Percentiles rank a stretch among this genome's conserved stretches.
Evolutionary conservation across 2,329 filamentous ascomycete genomes (phyloP).

Genomic region (Aspergillus persii): DNA sequence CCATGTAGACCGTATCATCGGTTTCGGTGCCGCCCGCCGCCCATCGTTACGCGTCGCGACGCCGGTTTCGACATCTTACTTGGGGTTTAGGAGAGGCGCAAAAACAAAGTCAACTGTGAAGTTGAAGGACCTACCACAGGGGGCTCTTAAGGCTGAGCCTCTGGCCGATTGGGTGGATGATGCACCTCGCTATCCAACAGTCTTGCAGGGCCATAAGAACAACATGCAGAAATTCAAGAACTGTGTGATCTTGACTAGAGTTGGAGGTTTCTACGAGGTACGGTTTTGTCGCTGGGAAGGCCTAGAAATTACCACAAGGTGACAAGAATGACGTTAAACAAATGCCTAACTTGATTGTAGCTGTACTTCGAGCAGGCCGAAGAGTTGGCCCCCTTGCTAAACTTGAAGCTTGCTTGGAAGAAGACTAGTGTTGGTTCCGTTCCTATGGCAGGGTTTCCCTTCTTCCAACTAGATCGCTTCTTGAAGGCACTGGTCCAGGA

Average conservation of each 20-base stretch:
- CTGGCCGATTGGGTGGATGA: constrained; percentile 46
- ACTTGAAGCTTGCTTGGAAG: constrained; percentile 79
- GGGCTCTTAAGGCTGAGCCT: constrained; percentile 47
- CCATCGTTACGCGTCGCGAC: constrained; percentile 18
- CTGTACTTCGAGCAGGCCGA: constrained; percentile 96
- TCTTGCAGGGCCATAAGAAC: constrained; percentile 78
- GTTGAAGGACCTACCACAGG: constrained; percentile 56
- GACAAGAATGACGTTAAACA: background rate
- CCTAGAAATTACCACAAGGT: background rate
- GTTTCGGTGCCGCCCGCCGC: constrained; percentile 29
- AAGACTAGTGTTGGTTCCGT: constrained; percentile 76
- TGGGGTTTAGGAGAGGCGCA: constrained; percentile 28
- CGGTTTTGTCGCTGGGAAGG: background rate
- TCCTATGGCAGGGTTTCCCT: constrained; percentile 92
- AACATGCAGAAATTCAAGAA: constrained; percentile 91
- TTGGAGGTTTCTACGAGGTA: constrained; percentile 92
- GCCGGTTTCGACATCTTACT: constrained; percentile 11
- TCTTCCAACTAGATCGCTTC: constrained; percentile 87
- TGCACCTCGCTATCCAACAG: constrained; percentile 71
- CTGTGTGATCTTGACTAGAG: constrained; percentile 85
- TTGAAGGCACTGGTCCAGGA: constrained; percentile 92
- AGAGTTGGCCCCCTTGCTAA: constrained; percentile 79
- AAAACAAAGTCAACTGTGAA: constrained; percentile 40
- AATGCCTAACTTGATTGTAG: constrained; percentile 29
- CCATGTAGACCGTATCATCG: constrained; percentile 27